These are phyloP conservation scores for Thalassiosira hispida DNA, from an alignment of 352 stramenopile genomes.

Conservation along the genomic window DNA sequence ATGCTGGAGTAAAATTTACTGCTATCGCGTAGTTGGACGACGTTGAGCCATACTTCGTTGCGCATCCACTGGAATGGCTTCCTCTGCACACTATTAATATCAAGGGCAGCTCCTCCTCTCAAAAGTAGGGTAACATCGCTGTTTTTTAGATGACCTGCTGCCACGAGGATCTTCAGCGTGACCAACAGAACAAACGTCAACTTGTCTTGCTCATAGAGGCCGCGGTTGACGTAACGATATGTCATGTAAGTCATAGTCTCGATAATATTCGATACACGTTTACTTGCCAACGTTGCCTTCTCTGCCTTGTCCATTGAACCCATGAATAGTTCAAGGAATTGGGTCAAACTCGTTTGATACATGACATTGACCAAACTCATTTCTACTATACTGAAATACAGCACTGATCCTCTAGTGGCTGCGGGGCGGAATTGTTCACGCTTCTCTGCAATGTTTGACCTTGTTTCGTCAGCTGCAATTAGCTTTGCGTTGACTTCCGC, in stretches of 20 bases:
- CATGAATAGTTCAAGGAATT: constrained; percentile 98
- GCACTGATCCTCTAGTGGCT: constrained; percentile 94
- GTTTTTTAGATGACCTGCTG: constrained; percentile 90
- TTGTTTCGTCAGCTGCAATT: constrained; percentile 94
- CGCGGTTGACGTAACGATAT: constrained; percentile 98
- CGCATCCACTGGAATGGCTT: constrained; percentile 98
- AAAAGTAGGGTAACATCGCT: constrained; percentile 96
- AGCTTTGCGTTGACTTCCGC: constrained; percentile 98
- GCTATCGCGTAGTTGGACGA: constrained; percentile 94
- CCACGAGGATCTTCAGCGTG: constrained; percentile 98
- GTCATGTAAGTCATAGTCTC: constrained; percentile 99
- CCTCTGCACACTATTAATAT: constrained; percentile 95
- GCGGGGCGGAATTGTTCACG: constrained; percentile 97
- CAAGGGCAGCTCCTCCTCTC: constrained; percentile 93
- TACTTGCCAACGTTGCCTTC: constrained; percentile 96
- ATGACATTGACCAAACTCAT: constrained; percentile 98
- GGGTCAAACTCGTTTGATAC: constrained; percentile 98
- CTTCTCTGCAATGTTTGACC: constrained; percentile 98
- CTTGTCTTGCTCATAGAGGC: constrained; percentile 98
- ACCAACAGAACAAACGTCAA: constrained; percentile 97
- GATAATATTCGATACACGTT: constrained; percentile 98
- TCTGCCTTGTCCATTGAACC: constrained; percentile 97
- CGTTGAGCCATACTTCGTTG: constrained; percentile 97
- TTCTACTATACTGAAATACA: constrained; percentile 99
- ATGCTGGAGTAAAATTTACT: constrained; percentile 97